Base-by-base conservation (phyloP, 2,329 filamentous ascomycete species). In the Colletotrichum noveboracense region DNA sequence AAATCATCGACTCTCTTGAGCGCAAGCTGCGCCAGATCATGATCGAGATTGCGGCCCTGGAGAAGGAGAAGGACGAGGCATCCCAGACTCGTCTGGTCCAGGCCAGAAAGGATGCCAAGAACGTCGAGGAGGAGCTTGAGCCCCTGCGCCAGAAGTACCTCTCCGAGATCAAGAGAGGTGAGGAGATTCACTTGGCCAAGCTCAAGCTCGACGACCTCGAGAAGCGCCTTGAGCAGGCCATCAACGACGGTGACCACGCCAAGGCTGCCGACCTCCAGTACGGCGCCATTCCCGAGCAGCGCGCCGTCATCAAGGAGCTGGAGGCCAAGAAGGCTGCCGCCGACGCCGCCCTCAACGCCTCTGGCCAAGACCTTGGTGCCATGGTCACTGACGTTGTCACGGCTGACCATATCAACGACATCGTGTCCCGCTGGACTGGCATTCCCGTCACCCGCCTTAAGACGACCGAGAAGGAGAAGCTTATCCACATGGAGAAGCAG, bases 371-470 rank as follows among this genome's bases (percentile, higher is more conserved):
- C 43, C 85, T 88, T 6, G 91, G 91, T 71, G 91, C 95, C 28
- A 93, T 98, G 84, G 91, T 98, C 70, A 97, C 96, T 5, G 97
- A 99, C 83, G 91, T 97, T 62, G 97, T 99, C 78, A 97, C 97
- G 7, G 96, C 96, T 13, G 97, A 99, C 78, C 96, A 99, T 85
- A 99, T 99, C 89, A 98, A 99, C 84, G 96, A 98, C 83, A 99
- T 99, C 77, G 97, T 99, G 69, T 94, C 94, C 70, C 93, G 96
- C 76, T 98, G 96, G 95, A 99, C 97, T n/a, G 97, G 97, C 78
- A 99, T 99, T 80, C 97, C 97, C 2, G 95, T 99, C 75, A 98
- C 96, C 6, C 91, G 96, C 77, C 92, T 99, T 55, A 96, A 94
- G 88, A 98, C 97, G 0, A 94, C 96, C 0, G 97, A 99, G 87